A percentile compares a stretch with the other conserved stretches of the same genome.
Conservation (phyloP, 1,284 basidiomycete genomes). For the Grifola frondosa region DNA sequence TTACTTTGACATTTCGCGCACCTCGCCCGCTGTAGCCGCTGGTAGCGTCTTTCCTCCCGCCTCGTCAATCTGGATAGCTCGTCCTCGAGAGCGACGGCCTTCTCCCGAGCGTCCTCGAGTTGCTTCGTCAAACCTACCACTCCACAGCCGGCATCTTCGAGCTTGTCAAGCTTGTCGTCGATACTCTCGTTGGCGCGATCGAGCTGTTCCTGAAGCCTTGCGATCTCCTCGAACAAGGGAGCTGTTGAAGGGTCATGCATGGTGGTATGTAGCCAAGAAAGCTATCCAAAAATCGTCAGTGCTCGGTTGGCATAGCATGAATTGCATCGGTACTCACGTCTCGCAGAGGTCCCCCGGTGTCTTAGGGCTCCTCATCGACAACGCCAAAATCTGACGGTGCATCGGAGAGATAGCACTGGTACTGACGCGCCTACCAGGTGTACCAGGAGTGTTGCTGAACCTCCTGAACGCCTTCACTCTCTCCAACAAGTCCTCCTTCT, state of each 20-base stretch:
- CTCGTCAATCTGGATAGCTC: constrained; percentile 62
- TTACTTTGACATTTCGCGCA: constrained; percentile 68
- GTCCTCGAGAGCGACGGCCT: constrained; percentile 59
- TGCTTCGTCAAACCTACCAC: constrained; percentile 67
- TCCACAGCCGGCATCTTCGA: constrained; percentile 74
- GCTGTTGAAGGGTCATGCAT: constrained; percentile 50
- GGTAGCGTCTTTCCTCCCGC: constrained; percentile 61
- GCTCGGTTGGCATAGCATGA: constrained; percentile 1
- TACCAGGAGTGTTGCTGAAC: constrained; percentile 39
- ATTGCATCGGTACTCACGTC: constrained; percentile 52
- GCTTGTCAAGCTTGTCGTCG: constrained; percentile 80
- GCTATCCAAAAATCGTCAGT: constrained; percentile 35
- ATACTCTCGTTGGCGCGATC: constrained; percentile 78
- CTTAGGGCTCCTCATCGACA: constrained; percentile 66
- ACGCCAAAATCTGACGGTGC: constrained; percentile 65
- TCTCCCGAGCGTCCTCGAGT: constrained; percentile 65
- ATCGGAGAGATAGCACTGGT: constrained; percentile 65
- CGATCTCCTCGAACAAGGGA: constrained; percentile 64
- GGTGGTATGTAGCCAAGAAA: constrained; percentile 70
- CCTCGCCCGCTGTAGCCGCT: constrained; percentile 54
- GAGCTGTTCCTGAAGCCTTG: constrained; percentile 66
- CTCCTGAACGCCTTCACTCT: constrained; percentile 59
- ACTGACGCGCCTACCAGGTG: constrained; percentile 55
- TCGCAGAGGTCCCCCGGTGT: constrained; percentile 72
- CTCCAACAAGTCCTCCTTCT: constrained; percentile 72